Evolutionary conservation across 352 stramenopile species (phyloP).

Genomic region (Phytophthora europaea): DNA sequence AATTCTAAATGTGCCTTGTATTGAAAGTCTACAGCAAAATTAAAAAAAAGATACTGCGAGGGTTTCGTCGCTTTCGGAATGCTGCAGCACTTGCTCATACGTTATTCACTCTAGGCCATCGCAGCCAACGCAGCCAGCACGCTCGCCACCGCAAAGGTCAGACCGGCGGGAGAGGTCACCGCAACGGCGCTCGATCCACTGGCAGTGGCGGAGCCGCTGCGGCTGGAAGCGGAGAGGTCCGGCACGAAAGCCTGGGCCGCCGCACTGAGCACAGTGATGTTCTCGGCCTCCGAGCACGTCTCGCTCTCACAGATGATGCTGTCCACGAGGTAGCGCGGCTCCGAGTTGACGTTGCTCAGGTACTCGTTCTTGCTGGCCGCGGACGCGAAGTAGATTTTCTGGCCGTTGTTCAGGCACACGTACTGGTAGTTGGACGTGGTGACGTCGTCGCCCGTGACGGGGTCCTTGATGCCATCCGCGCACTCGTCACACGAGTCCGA

Average conservation of each 20-base stretch:
- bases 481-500: slow-evolving; percentile 59
- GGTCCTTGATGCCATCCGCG: slow-evolving; percentile 62
- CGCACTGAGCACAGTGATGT: slow-evolving; percentile 65
- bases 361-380: slow-evolving; percentile 67
- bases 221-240: slow-evolving; percentile 30
- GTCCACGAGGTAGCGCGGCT: slow-evolving; percentile 64
- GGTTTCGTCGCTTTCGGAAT: slow-evolving; percentile 24
- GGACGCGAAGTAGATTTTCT: slow-evolving; percentile 90
- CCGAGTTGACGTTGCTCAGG: slow-evolving; percentile 62
- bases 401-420: slow-evolving; percentile 77
- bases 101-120: slow-evolving; percentile 27
- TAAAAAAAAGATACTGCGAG: slow-evolving; percentile 37
- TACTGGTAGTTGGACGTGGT: slow-evolving; percentile 71
- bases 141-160: slow-evolving; percentile 23
- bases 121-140: slow-evolving; percentile 22
- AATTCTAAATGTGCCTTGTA: slow-evolving; percentile 2
- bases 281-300: slow-evolving; percentile 63
- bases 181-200: slow-evolving; percentile 39
- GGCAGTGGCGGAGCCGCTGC: slow-evolving; percentile 22
- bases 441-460: slow-evolving; percentile 68
- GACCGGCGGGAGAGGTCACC: slow-evolving; percentile 16
- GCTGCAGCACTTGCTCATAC: slow-evolving; percentile 14
- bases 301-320: slow-evolving; percentile 65
- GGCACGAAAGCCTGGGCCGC: slow-evolving; percentile 46
- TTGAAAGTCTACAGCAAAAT: slow-evolving; percentile 38